These are phyloP conservation scores for Macrolepiota dolichaula DNA, from an alignment of 768 basidiomycete species.

Conservation along the genomic window DNA sequence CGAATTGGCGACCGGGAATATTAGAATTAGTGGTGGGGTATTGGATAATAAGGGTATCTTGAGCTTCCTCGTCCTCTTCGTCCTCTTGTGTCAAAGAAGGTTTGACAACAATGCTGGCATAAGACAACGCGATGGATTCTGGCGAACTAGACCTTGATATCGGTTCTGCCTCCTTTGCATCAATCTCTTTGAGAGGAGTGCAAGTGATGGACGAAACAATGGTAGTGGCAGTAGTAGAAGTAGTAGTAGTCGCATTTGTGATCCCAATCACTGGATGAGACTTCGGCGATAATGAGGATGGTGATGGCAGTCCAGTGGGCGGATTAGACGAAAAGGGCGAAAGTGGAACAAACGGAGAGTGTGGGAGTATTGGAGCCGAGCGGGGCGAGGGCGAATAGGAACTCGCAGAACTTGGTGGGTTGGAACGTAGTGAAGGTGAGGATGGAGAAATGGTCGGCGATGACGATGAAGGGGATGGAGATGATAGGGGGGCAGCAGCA, in stretches of 20 bases:
- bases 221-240: neutral
- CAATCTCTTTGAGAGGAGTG: neutral
- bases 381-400: neutral
- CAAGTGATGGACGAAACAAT: neutral
- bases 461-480: neutral
- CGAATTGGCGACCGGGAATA: neutral
- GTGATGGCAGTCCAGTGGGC: neutral
- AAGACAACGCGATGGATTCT: neutral
- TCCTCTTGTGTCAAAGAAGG: neutral
- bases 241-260: slow-evolving; percentile 4
- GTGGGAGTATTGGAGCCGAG: neutral
- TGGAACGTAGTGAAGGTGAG: neutral
- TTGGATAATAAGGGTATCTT: neutral
- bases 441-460: neutral
- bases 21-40: neutral
- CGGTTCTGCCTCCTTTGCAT: neutral
- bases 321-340: neutral
- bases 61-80: neutral
- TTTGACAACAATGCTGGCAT: neutral
- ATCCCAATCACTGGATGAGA: neutral
- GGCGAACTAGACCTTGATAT: neutral
- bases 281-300: neutral
- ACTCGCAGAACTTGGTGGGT: neutral
- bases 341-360: neutral
- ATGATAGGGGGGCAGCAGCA: neutral